phyloP scores from a whole-genome alignment of 805 yeast species.

The Candida methanosorbosa region DNA sequence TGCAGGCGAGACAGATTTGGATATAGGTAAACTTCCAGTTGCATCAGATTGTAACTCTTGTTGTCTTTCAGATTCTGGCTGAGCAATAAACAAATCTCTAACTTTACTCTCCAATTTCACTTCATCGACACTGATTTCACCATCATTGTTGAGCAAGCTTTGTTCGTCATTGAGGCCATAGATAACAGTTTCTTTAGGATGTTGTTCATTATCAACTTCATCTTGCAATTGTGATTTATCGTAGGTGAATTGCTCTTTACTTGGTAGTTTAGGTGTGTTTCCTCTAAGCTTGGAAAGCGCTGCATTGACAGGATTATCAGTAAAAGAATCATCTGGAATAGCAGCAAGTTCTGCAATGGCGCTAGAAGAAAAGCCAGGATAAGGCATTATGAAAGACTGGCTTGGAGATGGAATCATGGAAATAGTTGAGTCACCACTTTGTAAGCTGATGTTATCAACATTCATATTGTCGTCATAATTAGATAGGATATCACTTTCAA shows the following conservation, averaged over 20 bases:
- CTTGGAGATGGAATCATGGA: slow-evolving; percentile 24
- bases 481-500: background rate
- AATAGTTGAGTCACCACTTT: slow-evolving; percentile 10
- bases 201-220: background rate
- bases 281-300: slow-evolving; percentile 82
- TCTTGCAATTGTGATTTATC: background rate
- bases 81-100: slow-evolving; percentile 22
- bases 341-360: slow-evolving; percentile 73
- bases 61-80: slow-evolving; percentile 10
- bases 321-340: slow-evolving; percentile 70
- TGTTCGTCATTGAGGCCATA: slow-evolving; percentile 21
- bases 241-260: background rate
- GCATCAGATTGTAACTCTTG: background rate
- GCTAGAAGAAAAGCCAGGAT: slow-evolving; percentile 41
- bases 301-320: slow-evolving; percentile 61
- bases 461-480: background rate
- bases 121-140: slow-evolving; percentile 18
- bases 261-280: slow-evolving; percentile 12
- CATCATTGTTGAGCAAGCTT: slow-evolving; percentile 1
- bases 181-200: slow-evolving; percentile 6
- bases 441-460: slow-evolving; percentile 3
- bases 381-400: slow-evolving; percentile 26
- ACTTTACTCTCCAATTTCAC: slow-evolving; percentile 22
- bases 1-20: background rate
- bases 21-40: background rate